A percentile compares a stretch with the other conserved stretches of the same genome.
Conservation (phyloP, 2,329 filamentous ascomycete species). For the Cercospora beticola region DNA sequence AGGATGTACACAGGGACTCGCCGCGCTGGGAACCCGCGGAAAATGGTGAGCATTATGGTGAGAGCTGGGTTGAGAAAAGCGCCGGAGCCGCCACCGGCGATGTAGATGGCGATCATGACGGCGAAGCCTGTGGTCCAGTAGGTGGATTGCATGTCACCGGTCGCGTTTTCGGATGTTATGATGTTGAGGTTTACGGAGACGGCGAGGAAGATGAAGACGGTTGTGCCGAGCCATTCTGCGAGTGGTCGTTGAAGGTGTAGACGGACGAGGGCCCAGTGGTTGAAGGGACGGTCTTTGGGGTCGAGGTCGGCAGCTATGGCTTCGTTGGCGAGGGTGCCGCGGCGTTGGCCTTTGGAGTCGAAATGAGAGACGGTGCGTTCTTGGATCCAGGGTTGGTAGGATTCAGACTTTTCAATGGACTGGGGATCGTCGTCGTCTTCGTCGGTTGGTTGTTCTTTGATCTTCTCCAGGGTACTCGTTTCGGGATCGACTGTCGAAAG, state of each 20-base stretch:
- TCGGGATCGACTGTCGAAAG: slow-evolving; percentile 12
- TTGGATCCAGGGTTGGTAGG: slow-evolving; percentile 2
- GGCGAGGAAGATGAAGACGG: slow-evolving; percentile 28
- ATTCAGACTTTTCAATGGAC: neutral
- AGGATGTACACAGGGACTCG: slow-evolving; percentile 53
- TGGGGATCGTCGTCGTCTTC: neutral
- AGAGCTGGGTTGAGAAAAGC: slow-evolving; percentile 52
- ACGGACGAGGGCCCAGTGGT: slow-evolving; percentile 57
- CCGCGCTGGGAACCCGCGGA: slow-evolving; percentile 54
- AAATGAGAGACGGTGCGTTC: slow-evolving; percentile 10
- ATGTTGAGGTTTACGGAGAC: slow-evolving; percentile 35
- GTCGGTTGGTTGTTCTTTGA: slow-evolving; percentile 7
- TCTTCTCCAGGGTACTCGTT: neutral
- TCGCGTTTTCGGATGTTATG: slow-evolving; percentile 42
- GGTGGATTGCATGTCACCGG: slow-evolving; percentile 27
- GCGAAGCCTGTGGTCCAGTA: slow-evolving; percentile 54
- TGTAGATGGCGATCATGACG: slow-evolving; percentile 50
- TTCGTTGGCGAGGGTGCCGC: slow-evolving; percentile 17
- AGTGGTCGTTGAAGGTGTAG: slow-evolving; percentile 58
- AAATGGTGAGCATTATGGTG: slow-evolving; percentile 45
- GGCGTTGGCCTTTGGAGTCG: slow-evolving; percentile 9
- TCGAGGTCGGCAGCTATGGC: slow-evolving; percentile 10
- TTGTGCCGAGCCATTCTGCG: slow-evolving; percentile 59
- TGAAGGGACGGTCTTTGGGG: slow-evolving; percentile 27
- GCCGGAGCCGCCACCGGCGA: slow-evolving; percentile 48